Conservation (phyloP, 2,329 filamentous ascomycete species). For the Byssochlamys sp. region DNA sequence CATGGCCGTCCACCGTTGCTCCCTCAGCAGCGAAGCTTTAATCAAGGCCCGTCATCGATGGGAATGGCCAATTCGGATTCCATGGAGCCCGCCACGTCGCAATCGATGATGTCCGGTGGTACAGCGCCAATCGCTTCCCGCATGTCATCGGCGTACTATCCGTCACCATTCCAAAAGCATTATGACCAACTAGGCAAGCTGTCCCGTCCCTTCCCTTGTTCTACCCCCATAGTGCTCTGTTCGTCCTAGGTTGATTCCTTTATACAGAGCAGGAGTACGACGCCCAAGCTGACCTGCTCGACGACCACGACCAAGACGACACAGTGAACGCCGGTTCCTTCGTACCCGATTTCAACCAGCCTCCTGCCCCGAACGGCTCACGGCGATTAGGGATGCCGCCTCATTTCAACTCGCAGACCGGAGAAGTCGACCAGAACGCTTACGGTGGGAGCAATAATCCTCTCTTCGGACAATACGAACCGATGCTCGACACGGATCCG, state of each 20-base stretch:
- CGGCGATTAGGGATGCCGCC: conserved; percentile 32
- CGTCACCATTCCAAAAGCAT: conserved; percentile 82
- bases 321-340: conserved; percentile 61
- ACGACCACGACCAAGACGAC: conserved; percentile 64
- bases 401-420: conserved; percentile 31
- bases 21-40: conserved; percentile 26
- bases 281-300: conserved; percentile 76
- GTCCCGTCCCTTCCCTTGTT: conserved; percentile 40
- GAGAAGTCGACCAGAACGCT: conserved; percentile 27
- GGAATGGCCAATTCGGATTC: conserved; percentile 30
- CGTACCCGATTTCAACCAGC: conserved; percentile 41
- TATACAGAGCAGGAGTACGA: conserved; percentile 93
- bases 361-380: conserved; percentile 34
- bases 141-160: conserved; percentile 56
- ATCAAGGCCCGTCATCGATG: conserved; percentile 24
- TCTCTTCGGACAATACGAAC: conserved; percentile 65
- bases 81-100: conserved; percentile 14
- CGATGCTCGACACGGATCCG: conserved; percentile 82
- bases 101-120: conserved; percentile 21
- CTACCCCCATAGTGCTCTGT: conserved; percentile 48
- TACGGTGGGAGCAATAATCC: conserved; percentile 39
- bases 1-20: conserved; percentile 41
- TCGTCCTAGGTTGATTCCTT: conserved; percentile 58
- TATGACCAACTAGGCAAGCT: conserved; percentile 91
- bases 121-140: conserved; percentile 21